These are phyloP conservation scores for Agaricus bisporus DNA, from an alignment of 768 basidiomycete species.

Conservation along the genomic window DNA sequence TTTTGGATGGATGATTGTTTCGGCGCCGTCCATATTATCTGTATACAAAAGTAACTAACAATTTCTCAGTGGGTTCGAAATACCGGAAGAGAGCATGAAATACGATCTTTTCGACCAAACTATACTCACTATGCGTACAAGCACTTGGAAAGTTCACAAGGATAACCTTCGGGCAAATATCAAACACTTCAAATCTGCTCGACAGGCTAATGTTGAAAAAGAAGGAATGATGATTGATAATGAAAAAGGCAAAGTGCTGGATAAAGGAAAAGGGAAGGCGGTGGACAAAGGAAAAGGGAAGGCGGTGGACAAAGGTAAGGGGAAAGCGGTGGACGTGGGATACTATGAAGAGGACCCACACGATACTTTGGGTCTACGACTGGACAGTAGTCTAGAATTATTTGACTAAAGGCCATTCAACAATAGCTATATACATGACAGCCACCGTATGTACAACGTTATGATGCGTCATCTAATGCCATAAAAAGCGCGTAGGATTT, in stretches of 20 bases:
- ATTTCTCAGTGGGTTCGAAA: not conserved
- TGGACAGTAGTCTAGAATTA: too few species aligned
- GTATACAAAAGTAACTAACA: too few species aligned
- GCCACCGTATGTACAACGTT: not conserved
- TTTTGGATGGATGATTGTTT: too few species aligned
- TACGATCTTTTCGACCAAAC: too few species aligned
- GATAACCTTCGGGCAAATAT: too few species aligned
- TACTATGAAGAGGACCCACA: not conserved
- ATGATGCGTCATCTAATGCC: not conserved
- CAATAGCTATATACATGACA: not conserved
- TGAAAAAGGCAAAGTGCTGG: not conserved
- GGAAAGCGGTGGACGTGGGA: not conserved
- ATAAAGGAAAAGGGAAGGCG: not conserved
- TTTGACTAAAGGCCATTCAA: not conserved
- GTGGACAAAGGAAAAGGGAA: constrained; percentile 3
- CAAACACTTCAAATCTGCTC: too few species aligned
- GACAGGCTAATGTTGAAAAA: too few species aligned
- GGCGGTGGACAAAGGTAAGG: not conserved
- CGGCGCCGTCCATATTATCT: too few species aligned
- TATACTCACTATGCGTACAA: too few species aligned
- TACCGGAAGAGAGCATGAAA: not conserved
- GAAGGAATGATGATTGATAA: not conserved
- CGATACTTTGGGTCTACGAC: too few species aligned
- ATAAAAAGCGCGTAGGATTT: not conserved
- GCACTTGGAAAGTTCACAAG: too few species aligned